Evolutionary conservation across 169 alveolate genomes (phyloP), one percentile per base, ranked within the genome.

Genomic region (Perkinsus olseni): DNA sequence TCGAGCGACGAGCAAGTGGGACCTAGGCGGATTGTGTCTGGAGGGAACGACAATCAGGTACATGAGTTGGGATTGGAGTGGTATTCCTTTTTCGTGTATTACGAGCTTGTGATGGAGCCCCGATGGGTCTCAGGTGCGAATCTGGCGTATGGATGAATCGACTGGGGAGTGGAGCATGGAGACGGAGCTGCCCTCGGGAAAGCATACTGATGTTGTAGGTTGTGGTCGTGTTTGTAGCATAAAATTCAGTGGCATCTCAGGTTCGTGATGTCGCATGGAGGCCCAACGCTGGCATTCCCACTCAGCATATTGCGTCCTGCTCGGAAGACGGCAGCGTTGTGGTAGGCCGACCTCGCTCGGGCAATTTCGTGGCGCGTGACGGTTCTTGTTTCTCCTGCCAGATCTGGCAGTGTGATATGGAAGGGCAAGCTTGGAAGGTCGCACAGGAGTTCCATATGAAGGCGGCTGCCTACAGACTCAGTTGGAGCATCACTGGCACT

Each of bases 181-280:
- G 31, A 62, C 82, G 13, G 37, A 62, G 34, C 1, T 62, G 82
- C 82, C 82, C 37, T 62, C 82, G 82, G 82, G 82, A 8, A 62
- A 62, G 82, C 82, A 62, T 24, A 62, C 82, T 28, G 82, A 62
- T 24, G 82, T 62, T 62, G 82, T 62, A 62, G 17, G 31, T 62
- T 28, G 34, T 24, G 82, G 34, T 13, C 37, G 82, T 13, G 82
- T 6, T 13, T 0, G 34, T 28, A 1, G 34, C 82, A 28, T 21
- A 13, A 13, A 62, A 21, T 28, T 21, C 17, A 28, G 62, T 10
- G 62, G 24, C 6, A 45, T 45, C 62, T 45, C 62, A 45, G 98
- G 98, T 97, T 38, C 93, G 99, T 91, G 98, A 96, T 82, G 98
- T 98, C 39, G 98, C 98, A 21, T 98, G 98, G 98, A 94, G 97